Conservation (phyloP, 257 asterid species). For the Penstemon barbatus region DNA sequence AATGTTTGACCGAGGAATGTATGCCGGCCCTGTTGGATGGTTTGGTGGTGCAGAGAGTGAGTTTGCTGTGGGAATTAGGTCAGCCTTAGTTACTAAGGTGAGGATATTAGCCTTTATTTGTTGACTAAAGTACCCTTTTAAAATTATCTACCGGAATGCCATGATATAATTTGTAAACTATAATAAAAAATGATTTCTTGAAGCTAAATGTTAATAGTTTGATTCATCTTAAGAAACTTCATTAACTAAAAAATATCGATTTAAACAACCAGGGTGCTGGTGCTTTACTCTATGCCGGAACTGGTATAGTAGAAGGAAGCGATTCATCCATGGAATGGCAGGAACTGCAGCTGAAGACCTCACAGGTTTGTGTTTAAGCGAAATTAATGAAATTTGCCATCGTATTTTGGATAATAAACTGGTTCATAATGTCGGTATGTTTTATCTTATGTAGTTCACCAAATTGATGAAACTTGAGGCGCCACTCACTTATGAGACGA, state of each 20-base stretch:
- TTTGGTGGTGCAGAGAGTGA: slow-evolving; percentile 96
- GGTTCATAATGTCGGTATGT: slow-evolving; percentile 9
- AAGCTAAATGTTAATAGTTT: not conserved
- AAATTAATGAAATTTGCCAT: not conserved
- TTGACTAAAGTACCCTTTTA: not conserved
- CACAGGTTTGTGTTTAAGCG: slow-evolving; percentile 63
- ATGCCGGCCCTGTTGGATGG: slow-evolving; percentile 99
- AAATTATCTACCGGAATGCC: not conserved
- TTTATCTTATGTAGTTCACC: slow-evolving; percentile 55
- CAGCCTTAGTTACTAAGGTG: slow-evolving; percentile 91
- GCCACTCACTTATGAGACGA: slow-evolving; percentile 37
- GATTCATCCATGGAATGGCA: slow-evolving; percentile 83
- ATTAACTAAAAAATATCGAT: slow-evolving; percentile 19
- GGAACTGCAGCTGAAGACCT: slow-evolving; percentile 91
- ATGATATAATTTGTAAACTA: slow-evolving; percentile 7
- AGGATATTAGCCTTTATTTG: slow-evolving; percentile 26
- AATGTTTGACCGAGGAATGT: slow-evolving; percentile 96
- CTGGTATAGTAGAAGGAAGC: slow-evolving; percentile 93
- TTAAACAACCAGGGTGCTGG: slow-evolving; percentile 57
- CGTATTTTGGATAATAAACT: not conserved
- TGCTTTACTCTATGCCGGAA: slow-evolving; percentile 87
- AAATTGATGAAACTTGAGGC: slow-evolving; percentile 78
- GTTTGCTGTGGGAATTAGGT: slow-evolving; percentile 96
- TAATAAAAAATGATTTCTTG: not conserved
- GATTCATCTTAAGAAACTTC: not conserved